Evolutionary conservation across 2,329 filamentous ascomycete species (phyloP), one percentile per base, ranked within the genome.

Genomic region (Pseudogymnoascus sp.): DNA sequence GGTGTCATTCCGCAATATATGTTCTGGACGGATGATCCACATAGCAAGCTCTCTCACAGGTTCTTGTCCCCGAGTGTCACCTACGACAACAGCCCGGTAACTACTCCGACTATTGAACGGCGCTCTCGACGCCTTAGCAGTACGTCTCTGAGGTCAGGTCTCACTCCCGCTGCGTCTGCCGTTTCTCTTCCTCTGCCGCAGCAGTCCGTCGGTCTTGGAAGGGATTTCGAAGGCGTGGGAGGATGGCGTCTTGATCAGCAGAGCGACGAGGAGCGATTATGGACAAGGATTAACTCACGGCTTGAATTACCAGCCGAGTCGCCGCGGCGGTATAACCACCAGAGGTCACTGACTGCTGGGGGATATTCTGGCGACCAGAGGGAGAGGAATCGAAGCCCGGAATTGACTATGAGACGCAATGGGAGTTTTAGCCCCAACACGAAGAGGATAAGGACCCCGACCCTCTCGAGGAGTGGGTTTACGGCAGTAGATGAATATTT

Each of bases 181-280:
- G 28, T 34, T 26, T 38, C 28, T 18, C 59, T 52, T 23, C 59
- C 45, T 4, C 26, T 41, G 13, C 45, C 45, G 3, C 26, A 75
- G 12, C 75, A 78, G 6, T 79, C 75, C 62, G 69, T 79, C 33
- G 80, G 80, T 0, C 71, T 79, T 3, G 76, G 79, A 59, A 73
- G 82, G 28, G 82, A 84, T 66, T 84, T 79, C 63, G 82, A 84
- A 64, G 82, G 82, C 6, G 70, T 84, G 1, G 82, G 82, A 15
- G 82, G 82, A 2, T 84, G 81, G 80, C 73, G 80, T 55, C 63
- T 82, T 1, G 72, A 65, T 66, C 70, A 72, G 64, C 69, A 60
- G 66, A 66, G 59, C 12, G 66, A 68, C 35, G 72, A 73, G 12
- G 72, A 74, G 33, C 70, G 65, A 3, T 65, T 74, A 30, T 82